A percentile compares a stretch with the other conserved stretches of the same genome.
phyloP scores from a whole-genome alignment of 2,329 filamentous ascomycete genomes.

The Cercospora sp. region DNA sequence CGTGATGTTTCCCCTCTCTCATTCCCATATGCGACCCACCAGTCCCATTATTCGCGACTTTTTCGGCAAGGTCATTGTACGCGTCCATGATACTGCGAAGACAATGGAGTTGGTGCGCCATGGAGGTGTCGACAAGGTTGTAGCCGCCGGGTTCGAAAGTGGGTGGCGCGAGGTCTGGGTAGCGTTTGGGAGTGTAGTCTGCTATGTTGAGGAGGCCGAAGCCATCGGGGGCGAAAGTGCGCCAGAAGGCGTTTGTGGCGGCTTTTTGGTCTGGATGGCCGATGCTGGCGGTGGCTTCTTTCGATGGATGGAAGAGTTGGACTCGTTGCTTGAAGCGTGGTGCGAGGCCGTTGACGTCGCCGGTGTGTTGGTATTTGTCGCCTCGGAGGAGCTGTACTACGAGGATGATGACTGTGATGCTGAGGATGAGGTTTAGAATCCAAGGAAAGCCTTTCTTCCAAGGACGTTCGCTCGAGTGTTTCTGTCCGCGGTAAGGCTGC shows the following conservation, averaged over 20 bases:
- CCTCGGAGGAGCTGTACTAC: not conserved
- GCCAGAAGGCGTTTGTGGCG: constrained; percentile 12
- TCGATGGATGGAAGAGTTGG: constrained; percentile 8
- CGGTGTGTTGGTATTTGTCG: constrained; percentile 13
- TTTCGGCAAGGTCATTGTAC: constrained; percentile 10
- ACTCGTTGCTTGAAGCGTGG: constrained; percentile 11
- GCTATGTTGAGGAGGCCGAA: constrained; percentile 13
- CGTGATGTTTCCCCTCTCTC: constrained; percentile 7
- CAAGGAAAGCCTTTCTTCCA: constrained; percentile 12
- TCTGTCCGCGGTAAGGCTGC: not conserved
- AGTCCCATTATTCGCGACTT: not conserved
- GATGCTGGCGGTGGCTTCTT: constrained; percentile 7
- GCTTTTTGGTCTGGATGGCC: constrained; percentile 8
- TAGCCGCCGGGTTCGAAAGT: constrained; percentile 10
- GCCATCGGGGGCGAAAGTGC: constrained; percentile 14
- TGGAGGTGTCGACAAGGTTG: constrained; percentile 14
- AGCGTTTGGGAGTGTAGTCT: constrained; percentile 6
- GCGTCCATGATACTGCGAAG: constrained; percentile 14
- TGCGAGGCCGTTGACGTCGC: constrained; percentile 16
- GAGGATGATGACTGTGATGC: not conserved
- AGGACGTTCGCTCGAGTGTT: not conserved
- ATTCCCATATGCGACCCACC: not conserved
- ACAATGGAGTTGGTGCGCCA: constrained; percentile 17
- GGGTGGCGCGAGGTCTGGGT: constrained; percentile 3
- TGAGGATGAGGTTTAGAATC: constrained; percentile 9